phyloP scores from a whole-genome alignment of 2,329 filamentous ascomycete genomes.

The Diaporthe destruens region DNA sequence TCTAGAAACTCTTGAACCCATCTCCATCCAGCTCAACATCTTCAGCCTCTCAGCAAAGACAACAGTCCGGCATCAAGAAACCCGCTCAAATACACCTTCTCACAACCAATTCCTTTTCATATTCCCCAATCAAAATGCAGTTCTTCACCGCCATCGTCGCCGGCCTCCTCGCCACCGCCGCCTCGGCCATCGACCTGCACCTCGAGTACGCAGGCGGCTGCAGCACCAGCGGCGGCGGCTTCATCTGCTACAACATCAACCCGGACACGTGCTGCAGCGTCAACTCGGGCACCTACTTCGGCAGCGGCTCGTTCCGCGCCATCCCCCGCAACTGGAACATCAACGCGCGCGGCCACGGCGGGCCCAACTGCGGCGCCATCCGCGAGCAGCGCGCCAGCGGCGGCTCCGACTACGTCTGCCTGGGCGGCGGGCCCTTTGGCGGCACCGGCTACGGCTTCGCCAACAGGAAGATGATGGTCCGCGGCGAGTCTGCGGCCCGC shows the following conservation, averaged over 20 bases:
- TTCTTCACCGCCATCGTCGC: slow-evolving; percentile 3
- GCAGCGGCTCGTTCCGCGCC: slow-evolving; percentile 3
- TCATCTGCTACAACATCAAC: not conserved
- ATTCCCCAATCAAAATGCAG: not conserved
- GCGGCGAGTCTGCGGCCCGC: not conserved
- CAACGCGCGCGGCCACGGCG: not conserved
- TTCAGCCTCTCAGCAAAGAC: not conserved
- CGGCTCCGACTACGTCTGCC: slow-evolving; percentile 17
- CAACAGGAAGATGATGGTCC: slow-evolving; percentile 14
- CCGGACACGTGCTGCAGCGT: slow-evolving; percentile 16
- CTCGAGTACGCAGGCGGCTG: slow-evolving; percentile 1
- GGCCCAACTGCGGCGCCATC: slow-evolving; percentile 10
- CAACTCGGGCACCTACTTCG: slow-evolving; percentile 8
- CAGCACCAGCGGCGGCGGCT: not conserved
- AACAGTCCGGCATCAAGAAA: not conserved
- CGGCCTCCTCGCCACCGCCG: slow-evolving; percentile 7
- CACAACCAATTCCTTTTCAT: not conserved
- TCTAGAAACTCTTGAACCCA: not conserved
- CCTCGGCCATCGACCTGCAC: slow-evolving; percentile 18
- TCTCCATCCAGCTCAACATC: slow-evolving; percentile 24
- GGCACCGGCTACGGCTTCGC: not conserved
- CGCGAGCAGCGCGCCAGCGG: slow-evolving; percentile 1
- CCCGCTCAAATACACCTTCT: not conserved
- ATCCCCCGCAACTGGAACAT: slow-evolving; percentile 5
- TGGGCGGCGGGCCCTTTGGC: slow-evolving; percentile 6